These are phyloP conservation scores for Lasiodiplodia gonubiensis DNA, from an alignment of 2,329 filamentous ascomycete species.

Conservation along the genomic window DNA sequence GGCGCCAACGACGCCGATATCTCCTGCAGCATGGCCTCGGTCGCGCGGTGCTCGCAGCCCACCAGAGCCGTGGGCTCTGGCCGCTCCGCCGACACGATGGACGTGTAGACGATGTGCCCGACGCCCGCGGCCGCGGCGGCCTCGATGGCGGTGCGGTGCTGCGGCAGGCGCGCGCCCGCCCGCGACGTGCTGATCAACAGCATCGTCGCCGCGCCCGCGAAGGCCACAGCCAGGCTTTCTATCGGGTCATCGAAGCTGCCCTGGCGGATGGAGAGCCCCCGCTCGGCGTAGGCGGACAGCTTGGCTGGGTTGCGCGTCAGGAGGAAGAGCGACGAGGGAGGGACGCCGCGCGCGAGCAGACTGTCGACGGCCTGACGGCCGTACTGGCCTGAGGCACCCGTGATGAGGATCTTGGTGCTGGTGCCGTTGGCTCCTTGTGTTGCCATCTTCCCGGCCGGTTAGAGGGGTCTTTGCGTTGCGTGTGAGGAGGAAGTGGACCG, in stretches of 20 bases:
- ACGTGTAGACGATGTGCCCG: constrained; percentile 20
- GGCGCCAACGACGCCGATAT: neutral
- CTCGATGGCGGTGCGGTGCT: constrained; percentile 16
- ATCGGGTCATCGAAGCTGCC: constrained; percentile 9
- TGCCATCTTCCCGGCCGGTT: neutral
- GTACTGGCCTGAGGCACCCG: constrained; percentile 21
- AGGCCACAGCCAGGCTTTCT: neutral
- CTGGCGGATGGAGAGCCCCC: constrained; percentile 7
- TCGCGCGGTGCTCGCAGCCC: constrained; percentile 19
- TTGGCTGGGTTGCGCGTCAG: constrained; percentile 7
- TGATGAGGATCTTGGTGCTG: constrained; percentile 20
- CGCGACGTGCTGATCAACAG: constrained; percentile 20
- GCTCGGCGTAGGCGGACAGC: constrained; percentile 16
- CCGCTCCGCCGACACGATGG: constrained; percentile 16
- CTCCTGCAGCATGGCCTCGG: constrained; percentile 13
- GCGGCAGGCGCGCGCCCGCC: constrained; percentile 10
- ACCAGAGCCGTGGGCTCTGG: constrained; percentile 8
- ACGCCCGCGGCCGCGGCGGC: constrained; percentile 6
- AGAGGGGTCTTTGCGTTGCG: neutral
- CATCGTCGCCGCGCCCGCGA: constrained; percentile 19
- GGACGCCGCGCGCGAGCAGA: neutral
- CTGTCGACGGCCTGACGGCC: constrained; percentile 4
- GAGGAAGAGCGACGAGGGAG: constrained; percentile 11
- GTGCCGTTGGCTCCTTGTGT: neutral
- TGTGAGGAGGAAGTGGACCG: neutral